Conservation (phyloP, 1,284 basidiomycete genomes). For the Calocybe gambosa region DNA sequence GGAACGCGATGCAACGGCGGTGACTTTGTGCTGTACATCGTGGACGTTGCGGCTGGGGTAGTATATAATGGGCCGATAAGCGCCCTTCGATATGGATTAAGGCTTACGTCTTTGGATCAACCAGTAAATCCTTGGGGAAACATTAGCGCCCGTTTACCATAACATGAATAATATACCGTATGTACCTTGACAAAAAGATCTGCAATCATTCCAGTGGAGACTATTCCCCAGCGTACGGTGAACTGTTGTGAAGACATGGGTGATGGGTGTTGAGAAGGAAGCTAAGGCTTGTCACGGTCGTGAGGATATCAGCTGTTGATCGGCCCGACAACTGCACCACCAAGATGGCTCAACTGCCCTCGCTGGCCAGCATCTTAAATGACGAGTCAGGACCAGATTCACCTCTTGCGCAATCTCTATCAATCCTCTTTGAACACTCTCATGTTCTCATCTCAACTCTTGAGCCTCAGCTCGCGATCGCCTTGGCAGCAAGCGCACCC, state of each 20-base stretch:
- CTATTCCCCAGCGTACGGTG: conserved; percentile 38
- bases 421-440: conserved; percentile 68
- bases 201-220: conserved; percentile 37
- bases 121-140: conserved; percentile 32
- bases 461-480: conserved; percentile 45
- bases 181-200: conserved; percentile 33
- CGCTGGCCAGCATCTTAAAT: conserved; percentile 27
- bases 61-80: background rate
- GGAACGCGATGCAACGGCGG: conserved; percentile 76
- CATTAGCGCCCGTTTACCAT: background rate
- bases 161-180: conserved; percentile 24
- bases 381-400: conserved; percentile 24
- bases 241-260: conserved; percentile 23
- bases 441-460: conserved; percentile 49
- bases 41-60: conserved; percentile 51
- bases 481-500: conserved; percentile 22
- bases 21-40: conserved; percentile 74
- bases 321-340: too few relatives aligned
- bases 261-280: background rate
- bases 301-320: too few relatives aligned
- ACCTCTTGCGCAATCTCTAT: conserved; percentile 39
- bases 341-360: conserved; percentile 23
- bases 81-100: background rate
- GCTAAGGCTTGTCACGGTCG: background rate
- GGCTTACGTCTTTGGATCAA: conserved; percentile 39